Base-by-base conservation (phyloP, 2,329 filamentous ascomycete genomes). In the Aspergillus ochraceus region DNA sequence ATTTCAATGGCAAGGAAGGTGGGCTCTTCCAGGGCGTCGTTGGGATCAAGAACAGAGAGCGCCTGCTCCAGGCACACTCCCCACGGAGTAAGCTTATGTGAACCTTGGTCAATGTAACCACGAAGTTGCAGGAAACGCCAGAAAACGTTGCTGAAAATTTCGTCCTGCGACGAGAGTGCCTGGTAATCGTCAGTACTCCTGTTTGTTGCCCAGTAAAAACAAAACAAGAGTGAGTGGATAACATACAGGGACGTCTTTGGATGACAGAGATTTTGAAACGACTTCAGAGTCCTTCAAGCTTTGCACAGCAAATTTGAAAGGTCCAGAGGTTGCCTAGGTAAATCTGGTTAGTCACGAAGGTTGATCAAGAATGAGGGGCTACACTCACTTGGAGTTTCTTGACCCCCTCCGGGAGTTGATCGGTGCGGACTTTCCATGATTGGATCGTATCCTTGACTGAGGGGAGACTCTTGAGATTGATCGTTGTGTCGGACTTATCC, bases 41-140 rank as follows among this genome's bases (percentile, higher is more conserved):
- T 74, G 49, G 85, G 83, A 64, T 86, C 79, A 22, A 93, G 77
- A 9, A 83, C 79, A 58, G 87, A 80, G 26, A 96, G 78, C 3
- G 90, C 88, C 30, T 86, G 85, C 30, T 88, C 87, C 45, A 98
- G 81, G 20, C 91, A 91, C 68, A 88, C 87, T 17, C 94, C 95
- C 92, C 92, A 97, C 9, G 81, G 77, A 9, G 93, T 97, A 61
- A 97, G 83, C 60, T 88, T 86, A 75, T 98, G 94, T n/a, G 52
- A 24, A 60, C 85, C 83, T 52, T 85, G 81, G 66, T 95, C 86
- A 51, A 96, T 83, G 70, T 97, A 99, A 24, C 89, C 92, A 60
- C 93, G 87, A 52, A 98, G 83, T 71, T 97, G 91, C 22, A 99
- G 83, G 76, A 97, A 95, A 57, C 92, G 87, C 90, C 92, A 97